Evolutionary conservation across 2,329 filamentous ascomycete species (phyloP).

Genomic region (Parastagonospora nodorum): DNA sequence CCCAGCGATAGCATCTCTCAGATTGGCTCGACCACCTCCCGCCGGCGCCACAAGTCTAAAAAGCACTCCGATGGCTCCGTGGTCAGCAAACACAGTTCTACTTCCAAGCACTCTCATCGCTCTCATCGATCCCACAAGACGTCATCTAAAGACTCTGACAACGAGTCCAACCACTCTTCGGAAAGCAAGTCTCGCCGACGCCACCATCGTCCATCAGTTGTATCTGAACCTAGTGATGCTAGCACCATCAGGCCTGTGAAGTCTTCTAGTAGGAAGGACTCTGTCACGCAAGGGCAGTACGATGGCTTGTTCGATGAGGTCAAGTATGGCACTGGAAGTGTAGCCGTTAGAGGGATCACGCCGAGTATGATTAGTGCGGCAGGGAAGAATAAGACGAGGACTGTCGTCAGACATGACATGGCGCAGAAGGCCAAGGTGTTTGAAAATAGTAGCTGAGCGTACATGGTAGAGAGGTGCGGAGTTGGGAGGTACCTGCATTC

Average conservation of each 20-base stretch:
- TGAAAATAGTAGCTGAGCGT: slow-evolving; percentile 11
- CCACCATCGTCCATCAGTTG: slow-evolving; percentile 22
- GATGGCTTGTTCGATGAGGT: slow-evolving; percentile 35
- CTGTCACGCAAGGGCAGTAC: slow-evolving; percentile 33
- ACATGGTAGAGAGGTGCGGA: neutral
- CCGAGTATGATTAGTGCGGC: slow-evolving; percentile 44
- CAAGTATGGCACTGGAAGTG: slow-evolving; percentile 38
- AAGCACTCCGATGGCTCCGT: slow-evolving; percentile 24
- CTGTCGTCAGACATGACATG: slow-evolving; percentile 40
- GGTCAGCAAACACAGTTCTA: slow-evolving; percentile 34
- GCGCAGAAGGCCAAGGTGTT: slow-evolving; percentile 40
- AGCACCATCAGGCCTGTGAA: slow-evolving; percentile 40
- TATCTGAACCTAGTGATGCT: slow-evolving; percentile 43
- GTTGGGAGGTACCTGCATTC: slow-evolving; percentile 1
- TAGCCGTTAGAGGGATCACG: slow-evolving; percentile 43
- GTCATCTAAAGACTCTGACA: slow-evolving; percentile 22
- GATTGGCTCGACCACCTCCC: slow-evolving; percentile 30
- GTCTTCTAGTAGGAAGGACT: slow-evolving; percentile 35
- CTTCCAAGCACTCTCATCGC: slow-evolving; percentile 31
- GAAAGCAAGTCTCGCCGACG: slow-evolving; percentile 19
- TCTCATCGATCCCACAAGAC: slow-evolving; percentile 32
- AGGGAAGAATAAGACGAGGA: slow-evolving; percentile 42
- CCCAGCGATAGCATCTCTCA: slow-evolving; percentile 57
- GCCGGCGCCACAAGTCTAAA: slow-evolving; percentile 34
- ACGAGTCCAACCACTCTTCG: slow-evolving; percentile 12